phyloP scores from a whole-genome alignment of 2,329 filamentous ascomycete species.

The Diplocarpon mali region DNA sequence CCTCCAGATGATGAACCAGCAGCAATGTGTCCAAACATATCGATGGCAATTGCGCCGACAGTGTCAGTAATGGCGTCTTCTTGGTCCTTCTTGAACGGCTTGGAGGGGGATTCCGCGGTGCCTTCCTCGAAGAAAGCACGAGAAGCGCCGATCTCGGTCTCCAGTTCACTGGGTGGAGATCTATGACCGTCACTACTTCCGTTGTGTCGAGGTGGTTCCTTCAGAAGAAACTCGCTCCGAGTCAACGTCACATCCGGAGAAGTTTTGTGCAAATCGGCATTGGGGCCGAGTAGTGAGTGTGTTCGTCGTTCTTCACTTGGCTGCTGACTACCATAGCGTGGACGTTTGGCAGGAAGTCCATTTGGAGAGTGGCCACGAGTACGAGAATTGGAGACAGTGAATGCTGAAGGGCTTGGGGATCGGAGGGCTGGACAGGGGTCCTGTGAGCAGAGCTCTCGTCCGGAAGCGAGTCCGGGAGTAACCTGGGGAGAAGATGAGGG shows the following conservation, averaged over 20 bases:
- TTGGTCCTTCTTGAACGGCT: constrained; percentile 6
- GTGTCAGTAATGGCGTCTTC: constrained; percentile 75
- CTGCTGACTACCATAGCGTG: constrained; percentile 17
- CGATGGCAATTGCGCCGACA: constrained; percentile 89
- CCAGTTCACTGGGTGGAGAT: constrained; percentile 14
- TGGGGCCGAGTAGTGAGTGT: constrained; percentile 22
- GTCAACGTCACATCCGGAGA: constrained; percentile 15
- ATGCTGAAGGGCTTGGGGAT: constrained; percentile 6
- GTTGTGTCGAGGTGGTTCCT: background rate
- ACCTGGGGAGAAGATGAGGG: constrained; percentile 28
- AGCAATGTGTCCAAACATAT: constrained; percentile 75
- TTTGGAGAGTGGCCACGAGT: constrained; percentile 10
- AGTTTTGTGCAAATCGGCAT: constrained; percentile 13
- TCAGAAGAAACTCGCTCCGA: constrained; percentile 1
- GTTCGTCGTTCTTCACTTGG: constrained; percentile 20
- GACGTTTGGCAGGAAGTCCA: constrained; percentile 13
- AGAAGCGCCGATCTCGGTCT: constrained; percentile 4
- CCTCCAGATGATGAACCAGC: constrained; percentile 93
- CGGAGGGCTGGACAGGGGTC: constrained; percentile 8
- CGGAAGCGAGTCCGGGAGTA: constrained; percentile 2
- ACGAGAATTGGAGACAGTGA: constrained; percentile 6
- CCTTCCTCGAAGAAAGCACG: constrained; percentile 16
- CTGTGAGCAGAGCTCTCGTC: constrained; percentile 9
- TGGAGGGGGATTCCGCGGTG: constrained; percentile 13
- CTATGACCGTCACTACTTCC: constrained; percentile 20